Conservation (phyloP, 2,329 filamentous ascomycete species). For the Diplodia scrobiculata region DNA sequence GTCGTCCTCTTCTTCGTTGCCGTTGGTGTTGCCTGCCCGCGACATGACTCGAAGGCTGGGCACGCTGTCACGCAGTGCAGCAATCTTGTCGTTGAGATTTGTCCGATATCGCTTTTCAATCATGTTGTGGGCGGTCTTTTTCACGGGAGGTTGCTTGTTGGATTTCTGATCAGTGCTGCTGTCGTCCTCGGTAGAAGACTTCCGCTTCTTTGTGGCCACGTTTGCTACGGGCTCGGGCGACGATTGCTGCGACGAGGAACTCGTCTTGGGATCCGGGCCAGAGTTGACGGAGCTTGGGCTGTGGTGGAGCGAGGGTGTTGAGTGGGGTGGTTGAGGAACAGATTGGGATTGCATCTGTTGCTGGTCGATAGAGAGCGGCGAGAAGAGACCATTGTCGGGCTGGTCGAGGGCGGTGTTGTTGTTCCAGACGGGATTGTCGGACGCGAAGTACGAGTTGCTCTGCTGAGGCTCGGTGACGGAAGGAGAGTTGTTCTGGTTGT, state of each 20-base stretch:
- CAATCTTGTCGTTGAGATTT: constrained; percentile 96
- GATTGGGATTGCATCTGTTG: constrained; percentile 31
- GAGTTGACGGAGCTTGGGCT: constrained; percentile 42
- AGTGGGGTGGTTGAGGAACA: constrained; percentile 36
- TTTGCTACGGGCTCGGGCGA: constrained; percentile 60
- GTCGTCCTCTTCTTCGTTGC: constrained; percentile 71
- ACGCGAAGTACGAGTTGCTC: constrained; percentile 37
- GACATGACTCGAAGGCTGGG: constrained; percentile 84
- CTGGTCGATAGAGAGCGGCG: constrained; percentile 38
- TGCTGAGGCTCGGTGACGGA: constrained; percentile 37
- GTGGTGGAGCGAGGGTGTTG: constrained; percentile 44
- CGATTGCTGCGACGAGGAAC: constrained; percentile 56
- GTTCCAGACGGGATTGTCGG: constrained; percentile 36
- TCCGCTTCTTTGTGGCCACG: constrained; percentile 42
- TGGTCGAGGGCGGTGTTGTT: constrained; percentile 37
- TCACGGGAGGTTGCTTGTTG: constrained; percentile 61
- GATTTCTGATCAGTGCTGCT: constrained; percentile 58
- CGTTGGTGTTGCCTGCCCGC: constrained; percentile 55
- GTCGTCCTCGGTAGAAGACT: constrained; percentile 55
- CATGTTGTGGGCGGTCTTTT: constrained; percentile 97
- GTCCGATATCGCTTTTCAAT: constrained; percentile 97
- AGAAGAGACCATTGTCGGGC: constrained; percentile 37
- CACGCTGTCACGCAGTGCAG: constrained; percentile 85
- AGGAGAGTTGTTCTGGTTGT: constrained; percentile 41
- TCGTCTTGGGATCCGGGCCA: constrained; percentile 35